phyloP scores from a whole-genome alignment of 2,329 filamentous ascomycete species.

The Chrysoporthe austroafricana region DNA sequence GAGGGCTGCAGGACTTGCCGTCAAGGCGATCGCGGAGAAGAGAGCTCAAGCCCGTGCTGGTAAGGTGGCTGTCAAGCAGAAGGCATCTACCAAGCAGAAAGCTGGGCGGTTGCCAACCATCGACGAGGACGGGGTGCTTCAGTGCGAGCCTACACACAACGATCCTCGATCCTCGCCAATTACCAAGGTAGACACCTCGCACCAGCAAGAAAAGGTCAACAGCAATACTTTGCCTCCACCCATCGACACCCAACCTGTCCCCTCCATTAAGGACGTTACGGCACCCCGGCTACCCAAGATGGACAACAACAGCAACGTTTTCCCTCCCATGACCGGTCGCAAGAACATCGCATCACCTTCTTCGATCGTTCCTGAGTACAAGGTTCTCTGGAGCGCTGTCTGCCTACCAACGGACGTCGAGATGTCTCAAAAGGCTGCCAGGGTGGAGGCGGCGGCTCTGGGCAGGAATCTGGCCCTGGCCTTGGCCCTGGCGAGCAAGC shows the following conservation, averaged over 20 bases:
- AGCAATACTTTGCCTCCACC: background rate
- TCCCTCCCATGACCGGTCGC: background rate
- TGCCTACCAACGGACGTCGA: background rate
- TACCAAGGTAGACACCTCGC: background rate
- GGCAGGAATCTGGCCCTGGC: background rate
- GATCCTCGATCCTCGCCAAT: background rate
- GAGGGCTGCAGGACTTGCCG: background rate
- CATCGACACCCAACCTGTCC: background rate
- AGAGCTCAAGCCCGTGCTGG: background rate
- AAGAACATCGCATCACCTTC: background rate
- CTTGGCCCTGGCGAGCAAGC: background rate
- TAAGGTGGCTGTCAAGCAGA: background rate
- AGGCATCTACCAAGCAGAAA: background rate
- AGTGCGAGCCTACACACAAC: background rate
- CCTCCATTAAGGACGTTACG: background rate
- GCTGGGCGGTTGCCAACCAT: background rate
- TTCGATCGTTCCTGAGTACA: background rate
- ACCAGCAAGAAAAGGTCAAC: background rate
- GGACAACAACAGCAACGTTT: background rate
- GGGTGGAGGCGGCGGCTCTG: background rate
- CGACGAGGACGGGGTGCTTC: background rate
- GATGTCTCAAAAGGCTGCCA: background rate
- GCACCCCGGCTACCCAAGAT: background rate
- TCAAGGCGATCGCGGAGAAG: background rate
- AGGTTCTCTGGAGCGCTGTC: background rate